These are phyloP conservation scores for Saprolegnia parasitica DNA, from an alignment of 352 stramenopile species.

Conservation along the genomic window DNA sequence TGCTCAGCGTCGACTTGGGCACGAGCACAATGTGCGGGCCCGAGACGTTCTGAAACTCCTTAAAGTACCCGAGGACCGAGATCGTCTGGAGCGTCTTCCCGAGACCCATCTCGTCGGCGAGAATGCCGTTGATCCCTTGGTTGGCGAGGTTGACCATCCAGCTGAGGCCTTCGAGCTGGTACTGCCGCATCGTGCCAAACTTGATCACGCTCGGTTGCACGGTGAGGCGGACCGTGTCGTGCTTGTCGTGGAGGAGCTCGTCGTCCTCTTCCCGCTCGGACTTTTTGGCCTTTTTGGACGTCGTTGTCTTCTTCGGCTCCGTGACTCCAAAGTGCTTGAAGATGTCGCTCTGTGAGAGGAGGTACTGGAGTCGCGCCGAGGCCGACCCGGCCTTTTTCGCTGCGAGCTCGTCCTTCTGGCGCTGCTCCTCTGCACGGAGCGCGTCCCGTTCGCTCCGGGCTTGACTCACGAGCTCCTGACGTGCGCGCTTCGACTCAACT, in stretches of 20 bases:
- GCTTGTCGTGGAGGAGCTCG: constrained; percentile 62
- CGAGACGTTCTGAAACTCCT: constrained; percentile 74
- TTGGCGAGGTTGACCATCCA: constrained; percentile 99
- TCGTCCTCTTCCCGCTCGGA: constrained; percentile 82
- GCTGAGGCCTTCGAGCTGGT: constrained; percentile 97
- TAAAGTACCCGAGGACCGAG: constrained; percentile 79
- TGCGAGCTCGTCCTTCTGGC: constrained; percentile 73
- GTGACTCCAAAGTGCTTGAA: constrained; percentile 97
- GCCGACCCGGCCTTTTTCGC: constrained; percentile 77
- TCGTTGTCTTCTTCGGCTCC: constrained; percentile 75
- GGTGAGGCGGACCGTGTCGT: constrained; percentile 87
- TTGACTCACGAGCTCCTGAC: constrained; percentile 39
- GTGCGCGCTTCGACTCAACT: constrained; percentile 54
- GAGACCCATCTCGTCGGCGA: constrained; percentile 97
- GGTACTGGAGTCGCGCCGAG: constrained; percentile 87
- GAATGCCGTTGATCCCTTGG: constrained; percentile 98
- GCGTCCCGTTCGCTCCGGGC: constrained; percentile 49
- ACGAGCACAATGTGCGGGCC: constrained; percentile 93
- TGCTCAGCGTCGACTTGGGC: constrained; percentile 91
- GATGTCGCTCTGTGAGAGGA: constrained; percentile 96
- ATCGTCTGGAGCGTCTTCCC: constrained; percentile 96
- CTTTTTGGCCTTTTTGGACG: constrained; percentile 83
- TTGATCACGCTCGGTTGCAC: constrained; percentile 91
- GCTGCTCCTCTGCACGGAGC: constrained; percentile 64
- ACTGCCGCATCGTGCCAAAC: constrained; percentile 94